phyloP scores from a whole-genome alignment of 441 rosid genomes.

The Arabidopsis hybrid region DNA sequence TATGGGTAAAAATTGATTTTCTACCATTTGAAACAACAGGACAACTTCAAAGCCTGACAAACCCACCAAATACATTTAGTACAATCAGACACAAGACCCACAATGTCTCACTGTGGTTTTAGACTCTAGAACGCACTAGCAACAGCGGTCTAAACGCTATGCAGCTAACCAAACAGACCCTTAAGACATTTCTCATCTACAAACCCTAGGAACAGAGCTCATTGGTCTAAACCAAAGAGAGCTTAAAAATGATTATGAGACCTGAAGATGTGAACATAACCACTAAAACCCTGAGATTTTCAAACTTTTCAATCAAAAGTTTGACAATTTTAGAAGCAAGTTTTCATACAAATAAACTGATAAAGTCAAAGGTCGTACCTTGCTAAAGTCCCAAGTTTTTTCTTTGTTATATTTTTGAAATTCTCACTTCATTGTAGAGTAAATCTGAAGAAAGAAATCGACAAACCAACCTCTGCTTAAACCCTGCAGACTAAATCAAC shows the following conservation, averaged over 20 bases:
- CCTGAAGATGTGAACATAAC: conserved; percentile 11
- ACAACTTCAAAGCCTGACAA: conserved; percentile 45
- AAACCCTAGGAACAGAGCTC: conserved; percentile 5
- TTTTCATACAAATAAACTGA: conserved; percentile 8
- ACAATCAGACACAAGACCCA: conserved; percentile 42
- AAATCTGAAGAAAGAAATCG: conserved; percentile 33
- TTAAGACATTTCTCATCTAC: conserved; percentile 1
- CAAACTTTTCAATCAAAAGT: conserved; percentile 1
- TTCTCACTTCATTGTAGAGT: conserved; percentile 41
- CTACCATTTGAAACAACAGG: conserved; percentile 38
- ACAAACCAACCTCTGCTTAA: conserved; percentile 34
- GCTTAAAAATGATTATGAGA: neutral
- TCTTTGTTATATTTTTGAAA: neutral
- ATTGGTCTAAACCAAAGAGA: neutral
- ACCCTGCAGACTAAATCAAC: conserved; percentile 38
- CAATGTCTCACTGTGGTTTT: conserved; percentile 31
- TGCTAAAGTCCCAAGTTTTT: conserved; percentile 27
- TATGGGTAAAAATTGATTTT: conserved; percentile 26
- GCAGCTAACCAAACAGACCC: conserved; percentile 26
- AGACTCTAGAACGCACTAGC: conserved; percentile 25
- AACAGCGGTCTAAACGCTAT: conserved; percentile 20
- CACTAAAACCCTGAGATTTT: conserved; percentile 5
- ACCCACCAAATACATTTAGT: conserved; percentile 46
- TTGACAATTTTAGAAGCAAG: conserved; percentile 19
- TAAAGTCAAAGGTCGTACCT: conserved; percentile 40